phyloP scores from a whole-genome alignment of 306 rosid genomes.

The Citrullus amarus region DNA sequence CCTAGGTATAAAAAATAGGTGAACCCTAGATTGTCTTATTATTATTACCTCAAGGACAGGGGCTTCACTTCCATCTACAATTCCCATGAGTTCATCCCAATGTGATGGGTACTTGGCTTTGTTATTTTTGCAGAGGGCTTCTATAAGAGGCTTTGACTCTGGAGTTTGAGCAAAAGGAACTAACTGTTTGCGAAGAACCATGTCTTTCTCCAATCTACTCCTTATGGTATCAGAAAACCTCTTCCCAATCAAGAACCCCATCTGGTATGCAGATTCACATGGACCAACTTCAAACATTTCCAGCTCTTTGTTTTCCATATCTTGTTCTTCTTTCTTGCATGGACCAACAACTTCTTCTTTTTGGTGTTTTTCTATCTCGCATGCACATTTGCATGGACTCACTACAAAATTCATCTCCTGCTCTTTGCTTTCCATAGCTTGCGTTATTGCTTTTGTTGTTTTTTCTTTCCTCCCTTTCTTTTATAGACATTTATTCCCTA shows the following conservation, averaged over 20 bases:
- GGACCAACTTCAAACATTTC: conserved; percentile 21
- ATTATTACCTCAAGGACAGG: conserved; percentile 48
- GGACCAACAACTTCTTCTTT: conserved; percentile 4
- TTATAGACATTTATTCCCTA: no score
- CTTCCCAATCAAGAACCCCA: conserved; percentile 56
- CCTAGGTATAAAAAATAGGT: no score
- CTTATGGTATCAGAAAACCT: conserved; percentile 39
- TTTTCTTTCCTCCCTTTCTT: no score
- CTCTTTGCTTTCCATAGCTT: background rate
- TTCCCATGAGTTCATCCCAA: conserved; percentile 68
- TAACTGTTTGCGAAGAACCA: conserved; percentile 49
- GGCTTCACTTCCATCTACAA: conserved; percentile 56
- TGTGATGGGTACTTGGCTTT: conserved; percentile 37
- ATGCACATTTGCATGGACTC: conserved; percentile 16
- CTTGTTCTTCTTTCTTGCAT: background rate
- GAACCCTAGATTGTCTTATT: no score
- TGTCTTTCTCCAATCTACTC: conserved; percentile 38
- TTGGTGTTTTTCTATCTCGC: conserved; percentile 10
- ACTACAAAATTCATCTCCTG: conserved; percentile 8
- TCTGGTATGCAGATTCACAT: conserved; percentile 19
- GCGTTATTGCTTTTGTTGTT: background rate
- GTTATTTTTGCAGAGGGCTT: conserved; percentile 33
- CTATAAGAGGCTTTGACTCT: conserved; percentile 37
- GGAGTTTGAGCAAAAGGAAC: conserved; percentile 48
- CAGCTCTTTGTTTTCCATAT: background rate